These are phyloP conservation scores for Phytophthora brassicae DNA, from an alignment of 352 stramenopile species.

Conservation along the genomic window DNA sequence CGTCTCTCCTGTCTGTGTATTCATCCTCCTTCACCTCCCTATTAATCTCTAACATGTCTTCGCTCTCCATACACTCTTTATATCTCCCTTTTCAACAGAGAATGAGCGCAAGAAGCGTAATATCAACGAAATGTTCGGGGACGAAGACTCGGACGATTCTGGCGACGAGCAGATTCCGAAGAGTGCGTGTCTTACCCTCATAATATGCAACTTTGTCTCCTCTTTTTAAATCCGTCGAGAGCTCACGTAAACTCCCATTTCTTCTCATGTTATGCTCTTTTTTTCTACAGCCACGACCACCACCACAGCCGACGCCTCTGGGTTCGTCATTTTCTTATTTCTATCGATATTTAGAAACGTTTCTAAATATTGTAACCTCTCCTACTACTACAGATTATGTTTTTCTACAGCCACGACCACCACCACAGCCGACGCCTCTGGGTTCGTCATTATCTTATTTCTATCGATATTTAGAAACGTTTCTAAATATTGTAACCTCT, in stretches of 20 bases:
- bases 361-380: too few species aligned
- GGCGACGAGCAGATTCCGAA: constrained; percentile 59
- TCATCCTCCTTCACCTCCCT: not conserved
- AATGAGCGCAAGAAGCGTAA: constrained; percentile 84
- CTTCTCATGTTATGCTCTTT: not conserved
- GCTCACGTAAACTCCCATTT: constrained; percentile 2
- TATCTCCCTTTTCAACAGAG: constrained; percentile 34
- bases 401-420: constrained; percentile 32
- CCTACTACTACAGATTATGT: constrained; percentile 53
- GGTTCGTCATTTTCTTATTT: constrained; percentile 35
- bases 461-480: too few species aligned
- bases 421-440: constrained; percentile 71
- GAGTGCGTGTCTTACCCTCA: constrained; percentile 28
- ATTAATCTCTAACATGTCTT: constrained; percentile 1
- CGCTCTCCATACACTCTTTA: too few species aligned
- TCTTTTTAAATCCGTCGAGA: not conserved
- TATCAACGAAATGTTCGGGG: constrained; percentile 89
- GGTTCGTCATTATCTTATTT: constrained; percentile 35
- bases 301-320: constrained; percentile 71
- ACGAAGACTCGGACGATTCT: constrained; percentile 79
- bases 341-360: too few species aligned
- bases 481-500: too few species aligned
- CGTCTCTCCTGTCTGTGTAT: not conserved
- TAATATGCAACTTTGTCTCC: not conserved
- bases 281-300: constrained; percentile 32